Conservation (phyloP, 495 filamentous ascomycete species). For the Hypoxylon cercidicola region DNA sequence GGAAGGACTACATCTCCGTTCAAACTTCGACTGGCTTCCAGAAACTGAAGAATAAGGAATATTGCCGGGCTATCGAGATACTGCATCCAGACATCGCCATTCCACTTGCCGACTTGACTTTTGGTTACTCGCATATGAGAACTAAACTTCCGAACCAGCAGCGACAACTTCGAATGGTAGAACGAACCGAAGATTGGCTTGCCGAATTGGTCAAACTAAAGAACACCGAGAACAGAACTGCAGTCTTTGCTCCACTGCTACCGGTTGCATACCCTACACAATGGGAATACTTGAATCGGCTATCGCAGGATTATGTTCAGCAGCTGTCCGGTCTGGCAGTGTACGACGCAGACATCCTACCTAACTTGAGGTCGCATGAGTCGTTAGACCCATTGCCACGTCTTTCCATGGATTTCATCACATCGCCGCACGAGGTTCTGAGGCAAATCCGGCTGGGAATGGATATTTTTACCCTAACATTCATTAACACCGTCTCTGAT, state of each 20-base stretch:
- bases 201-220: slow-evolving; percentile 63
- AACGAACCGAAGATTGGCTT: slow-evolving; percentile 81
- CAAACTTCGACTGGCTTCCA: slow-evolving; percentile 86
- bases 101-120: slow-evolving; percentile 78
- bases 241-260: slow-evolving; percentile 82
- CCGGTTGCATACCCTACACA: slow-evolving; percentile 80
- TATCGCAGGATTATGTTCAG: slow-evolving; percentile 61
- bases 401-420: slow-evolving; percentile 73
- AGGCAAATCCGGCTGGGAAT: slow-evolving; percentile 77
- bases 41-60: slow-evolving; percentile 72
- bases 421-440: slow-evolving; percentile 78
- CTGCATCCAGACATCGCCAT: slow-evolving; percentile 85
- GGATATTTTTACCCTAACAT: slow-evolving; percentile 81
- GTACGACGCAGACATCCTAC: slow-evolving; percentile 77
- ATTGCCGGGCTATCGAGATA: slow-evolving; percentile 66
- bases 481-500: slow-evolving; percentile 79
- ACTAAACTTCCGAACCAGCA: slow-evolving; percentile 67
- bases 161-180: slow-evolving; percentile 81
- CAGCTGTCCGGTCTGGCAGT: slow-evolving; percentile 81
- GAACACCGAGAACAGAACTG: slow-evolving; percentile 47
- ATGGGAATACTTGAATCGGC: slow-evolving; percentile 75
- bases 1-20: slow-evolving; percentile 74
- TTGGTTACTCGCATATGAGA: slow-evolving; percentile 34
- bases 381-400: slow-evolving; percentile 69
- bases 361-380: slow-evolving; percentile 67